Base-by-base conservation (phyloP, 441 rosid genomes). In the Syzygium malaccense region DNA sequence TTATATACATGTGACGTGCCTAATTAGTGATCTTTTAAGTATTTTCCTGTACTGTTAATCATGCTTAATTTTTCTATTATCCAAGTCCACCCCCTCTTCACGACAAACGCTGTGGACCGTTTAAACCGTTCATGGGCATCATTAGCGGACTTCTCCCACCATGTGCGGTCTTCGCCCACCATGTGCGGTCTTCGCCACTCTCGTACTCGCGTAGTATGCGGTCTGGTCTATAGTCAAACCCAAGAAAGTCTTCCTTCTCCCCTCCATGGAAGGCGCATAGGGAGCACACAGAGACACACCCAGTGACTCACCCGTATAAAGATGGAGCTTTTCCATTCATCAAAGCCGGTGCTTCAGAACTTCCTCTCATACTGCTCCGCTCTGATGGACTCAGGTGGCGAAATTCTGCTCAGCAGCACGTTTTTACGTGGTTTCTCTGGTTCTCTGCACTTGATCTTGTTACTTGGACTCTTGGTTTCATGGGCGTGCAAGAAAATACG, bases 361-460 rank as follows among this genome's bases (percentile, higher is more conserved):
- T 87, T 92, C 86, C 83, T 86, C 85, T 87, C 91, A n/a, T 51
- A 88, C 71, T 78, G 90, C 68, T 88, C 91, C 56, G 80, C 91
- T 85, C 62, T 90, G 26, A 89, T 92, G 93, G 57, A 79, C 88
- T 88, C 91, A 84, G 92, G 87, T 86, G 60, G 91, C 30, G 86
- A 64, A 90, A 93, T 92, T 88, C 95, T 95, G 75, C 85, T 95
- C 45, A 84, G 92, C 71, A 93, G 95, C 68, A 58, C 88, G 90
- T 94, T 92, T 91, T 87, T 91, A 13, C 96, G 91, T 28, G 93
- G 94, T 62, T 88, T 94, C 85, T 94, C 97, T 54, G 92, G 78
- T 88, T 91, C 92, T 28, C 89, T 95, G 90, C 96, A 96, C 91
- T 64, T 94, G 12, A 90, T 96, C 79, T 88, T 97, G 92, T 90